Base-by-base conservation (phyloP, 176 grass and related monocot genomes). In the Oropetium thomaeum region DNA sequence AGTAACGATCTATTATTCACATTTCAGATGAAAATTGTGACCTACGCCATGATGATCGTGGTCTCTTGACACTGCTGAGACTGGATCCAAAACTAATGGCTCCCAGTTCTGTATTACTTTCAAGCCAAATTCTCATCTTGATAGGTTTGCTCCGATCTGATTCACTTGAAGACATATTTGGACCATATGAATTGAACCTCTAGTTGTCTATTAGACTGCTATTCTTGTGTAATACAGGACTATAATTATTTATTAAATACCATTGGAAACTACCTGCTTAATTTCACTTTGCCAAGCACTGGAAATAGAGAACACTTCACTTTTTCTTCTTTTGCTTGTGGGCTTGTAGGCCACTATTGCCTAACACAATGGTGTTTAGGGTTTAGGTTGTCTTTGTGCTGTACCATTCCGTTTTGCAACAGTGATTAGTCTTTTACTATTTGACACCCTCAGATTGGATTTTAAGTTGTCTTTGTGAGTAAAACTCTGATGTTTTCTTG, bases 21-120 rank as follows among this genome's bases (percentile, higher is more conserved):
- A 59, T 92, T 81, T 85, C 92, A 99, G 96, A 99, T 92, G 92
- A 99, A 86, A 90, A 88, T 78, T 88, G 88, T 87, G 44, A 48
- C 20, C 82, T 90, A 40, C 69, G 55, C 16, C 96, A 99, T 88
- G 87, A 99, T 87, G 77, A 82, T 47, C 72, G 88, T 71, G 96
- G 96, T 76, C 75, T 99, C 60, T 65, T 99, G 48, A 95, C 96
- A 35, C 92, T 74, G 92, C 92, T 83, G 93, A 95, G 80, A 90
- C 84, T 82, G 88, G 94, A 26, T 48, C 77, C 58, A 80, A 85
- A 48, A 67, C 88, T 62, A 93, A 91, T 87, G 92, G 92, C n/a
- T 90, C 89, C 29, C 96, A 99, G 77, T 99, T 99, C 70, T 95
- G 92, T 75, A 99, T 99, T 78, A 99, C 96, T 77, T 99, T 99